phyloP scores from a whole-genome alignment of 495 filamentous ascomycete species.

The Aspergillus sclerotiicarbonarius region DNA sequence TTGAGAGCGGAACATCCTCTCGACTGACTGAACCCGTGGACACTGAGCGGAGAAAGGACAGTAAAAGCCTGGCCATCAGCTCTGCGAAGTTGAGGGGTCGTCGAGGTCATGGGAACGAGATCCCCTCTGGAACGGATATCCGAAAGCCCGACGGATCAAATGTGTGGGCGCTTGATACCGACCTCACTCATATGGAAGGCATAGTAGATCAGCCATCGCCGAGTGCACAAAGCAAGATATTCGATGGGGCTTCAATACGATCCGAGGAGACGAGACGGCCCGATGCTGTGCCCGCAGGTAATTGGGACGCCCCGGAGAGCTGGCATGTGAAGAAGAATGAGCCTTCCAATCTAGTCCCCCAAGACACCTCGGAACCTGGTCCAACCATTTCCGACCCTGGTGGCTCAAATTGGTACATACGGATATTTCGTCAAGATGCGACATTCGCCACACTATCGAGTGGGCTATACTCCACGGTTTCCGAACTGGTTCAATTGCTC shows the following conservation, averaged over 20 bases:
- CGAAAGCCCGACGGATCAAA: slow-evolving; percentile 34
- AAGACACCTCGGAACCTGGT: slow-evolving; percentile 52
- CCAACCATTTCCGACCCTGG: slow-evolving; percentile 60
- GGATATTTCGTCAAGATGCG: slow-evolving; percentile 89
- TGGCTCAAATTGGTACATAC: slow-evolving; percentile 75
- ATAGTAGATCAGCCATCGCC: slow-evolving; percentile 58
- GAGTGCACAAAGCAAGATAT: slow-evolving; percentile 45
- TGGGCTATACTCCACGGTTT: slow-evolving; percentile 74
- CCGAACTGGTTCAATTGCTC: slow-evolving; percentile 77
- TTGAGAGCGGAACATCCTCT: slow-evolving; percentile 32
- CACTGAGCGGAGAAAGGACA: slow-evolving; percentile 45
- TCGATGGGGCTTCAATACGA: slow-evolving; percentile 49
- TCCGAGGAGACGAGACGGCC: slow-evolving; percentile 32
- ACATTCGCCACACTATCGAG: slow-evolving; percentile 91
- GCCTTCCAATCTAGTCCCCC: slow-evolving; percentile 53
- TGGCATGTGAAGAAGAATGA: slow-evolving; percentile 86
- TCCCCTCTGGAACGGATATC: slow-evolving; percentile 22
- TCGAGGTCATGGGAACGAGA: slow-evolving; percentile 58
- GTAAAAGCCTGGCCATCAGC: slow-evolving; percentile 37
- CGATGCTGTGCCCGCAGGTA: slow-evolving; percentile 33
- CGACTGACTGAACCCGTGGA: slow-evolving; percentile 34
- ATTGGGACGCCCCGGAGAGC: slow-evolving; percentile 89
- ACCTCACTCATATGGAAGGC: slow-evolving; percentile 79
- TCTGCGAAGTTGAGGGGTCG: slow-evolving; percentile 38
- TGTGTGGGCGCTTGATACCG: slow-evolving; percentile 75